Evolutionary conservation across 805 yeast species (phyloP).

Genomic region (Isabelozyma heimii): DNA sequence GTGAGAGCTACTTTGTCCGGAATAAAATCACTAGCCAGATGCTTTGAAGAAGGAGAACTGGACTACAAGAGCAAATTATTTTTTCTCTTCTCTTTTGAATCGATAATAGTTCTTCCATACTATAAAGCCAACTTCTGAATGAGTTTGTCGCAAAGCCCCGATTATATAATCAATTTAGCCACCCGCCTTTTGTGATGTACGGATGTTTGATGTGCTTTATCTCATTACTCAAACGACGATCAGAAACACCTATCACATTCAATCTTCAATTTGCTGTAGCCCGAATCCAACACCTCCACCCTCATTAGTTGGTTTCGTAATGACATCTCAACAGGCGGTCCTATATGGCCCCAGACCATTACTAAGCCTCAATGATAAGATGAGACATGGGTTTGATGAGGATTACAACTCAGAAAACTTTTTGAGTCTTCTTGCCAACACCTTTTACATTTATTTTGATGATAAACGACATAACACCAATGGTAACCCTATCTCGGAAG

Average conservation of each 20-base stretch:
- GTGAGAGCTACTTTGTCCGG: too few relatives aligned
- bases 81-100: too few relatives aligned
- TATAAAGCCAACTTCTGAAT: too few relatives aligned
- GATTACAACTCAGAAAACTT: constrained; percentile 58
- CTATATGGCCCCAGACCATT: constrained; percentile 35
- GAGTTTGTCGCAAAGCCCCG: too few relatives aligned
- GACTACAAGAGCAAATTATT: too few relatives aligned
- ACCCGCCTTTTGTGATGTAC: too few relatives aligned
- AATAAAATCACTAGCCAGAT: too few relatives aligned
- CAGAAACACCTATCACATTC: background rate
- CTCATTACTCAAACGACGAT: background rate
- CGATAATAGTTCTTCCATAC: too few relatives aligned
- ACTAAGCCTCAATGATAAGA: constrained; percentile 50
- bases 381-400: constrained; percentile 65
- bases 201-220: background rate
- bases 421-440: constrained; percentile 55
- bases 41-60: too few relatives aligned
- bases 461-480: constrained; percentile 90
- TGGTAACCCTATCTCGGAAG: constrained; percentile 70
- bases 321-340: constrained; percentile 5
- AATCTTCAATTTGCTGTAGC: background rate
- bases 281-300: background rate
- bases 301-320: background rate
- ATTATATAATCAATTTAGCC: too few relatives aligned
- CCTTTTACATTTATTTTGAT: constrained; percentile 81